Conservation (phyloP, 2,329 filamentous ascomycete species). For the Verticillium isaacii region DNA sequence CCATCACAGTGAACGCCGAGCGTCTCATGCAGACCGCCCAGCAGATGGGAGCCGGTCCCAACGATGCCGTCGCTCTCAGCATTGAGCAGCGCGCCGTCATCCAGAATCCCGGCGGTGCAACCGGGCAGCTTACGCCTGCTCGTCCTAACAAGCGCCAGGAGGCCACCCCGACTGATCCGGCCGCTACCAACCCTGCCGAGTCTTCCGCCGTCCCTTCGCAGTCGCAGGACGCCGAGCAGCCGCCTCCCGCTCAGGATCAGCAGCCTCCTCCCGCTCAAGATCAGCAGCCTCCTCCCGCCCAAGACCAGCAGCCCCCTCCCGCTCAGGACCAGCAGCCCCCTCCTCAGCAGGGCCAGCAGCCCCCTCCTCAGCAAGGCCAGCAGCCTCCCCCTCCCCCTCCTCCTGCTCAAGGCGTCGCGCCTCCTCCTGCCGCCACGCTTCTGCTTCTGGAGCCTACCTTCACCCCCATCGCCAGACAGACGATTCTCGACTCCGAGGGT, state of each 20-base stretch:
- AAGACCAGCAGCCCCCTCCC: neutral
- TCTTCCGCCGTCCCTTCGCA: neutral
- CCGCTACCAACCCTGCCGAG: neutral
- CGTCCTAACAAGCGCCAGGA: conserved; percentile 8
- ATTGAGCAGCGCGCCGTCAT: conserved; percentile 15
- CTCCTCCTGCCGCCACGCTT: conserved; percentile 13
- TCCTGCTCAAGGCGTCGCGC: neutral
- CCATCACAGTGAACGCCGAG: conserved; percentile 12
- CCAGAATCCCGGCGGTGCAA: conserved; percentile 15
- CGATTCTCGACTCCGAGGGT: conserved; percentile 14
- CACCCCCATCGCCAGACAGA: conserved; percentile 11
- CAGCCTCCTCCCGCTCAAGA: neutral
- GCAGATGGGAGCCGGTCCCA: conserved; percentile 13
- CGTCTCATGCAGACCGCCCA: conserved; percentile 15
- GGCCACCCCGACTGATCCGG: neutral
- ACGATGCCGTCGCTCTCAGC: conserved; percentile 13
- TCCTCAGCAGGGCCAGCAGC: neutral
- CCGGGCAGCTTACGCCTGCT: conserved; percentile 5
- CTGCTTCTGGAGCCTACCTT: conserved; percentile 16
- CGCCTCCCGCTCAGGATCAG: neutral
- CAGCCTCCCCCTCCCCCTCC: neutral
- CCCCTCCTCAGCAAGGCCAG: neutral
- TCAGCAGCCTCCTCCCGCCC: neutral
- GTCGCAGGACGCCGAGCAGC: neutral
- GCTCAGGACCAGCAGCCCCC: neutral